Base-by-base conservation (phyloP, 1,139 yeast species). In the Yamadazyma songkhlaensis region DNA sequence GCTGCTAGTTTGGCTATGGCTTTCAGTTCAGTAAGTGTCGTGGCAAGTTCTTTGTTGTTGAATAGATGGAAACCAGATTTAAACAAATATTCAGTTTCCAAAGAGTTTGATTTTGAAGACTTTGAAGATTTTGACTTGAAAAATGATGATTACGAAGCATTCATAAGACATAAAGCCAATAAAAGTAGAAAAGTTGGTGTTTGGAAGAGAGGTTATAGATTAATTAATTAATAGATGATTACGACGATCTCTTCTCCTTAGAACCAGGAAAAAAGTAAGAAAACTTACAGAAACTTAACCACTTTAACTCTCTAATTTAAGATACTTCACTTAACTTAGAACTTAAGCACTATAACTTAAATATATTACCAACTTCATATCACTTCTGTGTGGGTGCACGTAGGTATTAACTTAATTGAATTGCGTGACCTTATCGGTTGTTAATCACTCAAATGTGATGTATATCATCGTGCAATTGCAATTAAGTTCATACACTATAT, bases 1-100 rank as follows among this genome's bases (percentile, higher is more conserved):
- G 79, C 87, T 52, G 95, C 96, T 13, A 95, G 96, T 13, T 84
- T 82, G 1, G 84, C 97, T 1, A 94, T 94, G 98, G 96, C 96
- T 1, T 65, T 86, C 53, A 85, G 96, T 49, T 85, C 96, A 8
- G 83, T 88, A 4, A 84, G 95, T 54, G 98, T 94, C 15, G 92
- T 94, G 9, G 50, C 81, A 31, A 85, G 88, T 47, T 88, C 97
- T 2, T 67, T 94, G 45, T 52, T 79, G 52, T 68, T 94, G 49
- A 83, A 80, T 53, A 59, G 59, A 34, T 84, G 89, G 87, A 71
- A 25, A 68, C 81, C 7, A 77, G 78, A 39, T 9, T 27, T 27
- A 7, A 11, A 51, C 20, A 7, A 47, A 8, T 26, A 30, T 11
- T 8, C 47, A 28, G 51, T 46, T n/a, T 36, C 42, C 10, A 35